Percentiles rank a stretch among this genome's conserved stretches.
Conservation (phyloP, 345 rosid species). For the Eucalyptus fibrosa region DNA sequence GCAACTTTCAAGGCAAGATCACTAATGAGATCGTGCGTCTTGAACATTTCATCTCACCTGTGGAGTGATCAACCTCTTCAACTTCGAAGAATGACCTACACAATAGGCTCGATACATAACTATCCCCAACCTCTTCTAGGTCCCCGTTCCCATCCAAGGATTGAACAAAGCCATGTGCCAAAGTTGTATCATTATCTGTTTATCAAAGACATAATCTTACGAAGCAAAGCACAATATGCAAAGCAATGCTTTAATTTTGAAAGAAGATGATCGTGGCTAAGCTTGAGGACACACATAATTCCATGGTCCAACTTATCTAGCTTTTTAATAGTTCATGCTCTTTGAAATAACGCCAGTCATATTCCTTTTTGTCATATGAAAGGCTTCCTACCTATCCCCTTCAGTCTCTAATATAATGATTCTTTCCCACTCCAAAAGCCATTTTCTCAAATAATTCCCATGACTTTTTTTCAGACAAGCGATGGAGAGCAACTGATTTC, state of each 20-base stretch:
- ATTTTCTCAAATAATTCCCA: background rate
- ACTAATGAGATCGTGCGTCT: background rate
- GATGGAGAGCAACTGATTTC: background rate
- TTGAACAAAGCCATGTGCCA: background rate
- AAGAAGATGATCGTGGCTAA: background rate
- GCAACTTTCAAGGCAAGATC: background rate
- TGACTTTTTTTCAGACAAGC: background rate
- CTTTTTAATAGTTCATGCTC: background rate
- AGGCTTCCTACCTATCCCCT: no score
- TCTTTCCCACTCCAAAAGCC: background rate
- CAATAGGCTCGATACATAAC: background rate
- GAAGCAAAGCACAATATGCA: background rate
- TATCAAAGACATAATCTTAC: background rate
- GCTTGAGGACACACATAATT: background rate
- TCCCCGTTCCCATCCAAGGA: background rate
- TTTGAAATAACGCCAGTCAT: background rate
- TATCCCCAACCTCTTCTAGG: background rate
- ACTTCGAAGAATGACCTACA: background rate
- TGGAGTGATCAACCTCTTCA: background rate
- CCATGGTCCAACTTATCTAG: background rate
- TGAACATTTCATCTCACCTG: background rate
- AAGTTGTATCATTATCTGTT: background rate
- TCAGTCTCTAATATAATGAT: no score
- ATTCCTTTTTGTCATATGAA: background rate
- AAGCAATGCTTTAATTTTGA: background rate